Conservation (phyloP, 805 yeast species). For the Metschnikowia baotianmanensis region DNA sequence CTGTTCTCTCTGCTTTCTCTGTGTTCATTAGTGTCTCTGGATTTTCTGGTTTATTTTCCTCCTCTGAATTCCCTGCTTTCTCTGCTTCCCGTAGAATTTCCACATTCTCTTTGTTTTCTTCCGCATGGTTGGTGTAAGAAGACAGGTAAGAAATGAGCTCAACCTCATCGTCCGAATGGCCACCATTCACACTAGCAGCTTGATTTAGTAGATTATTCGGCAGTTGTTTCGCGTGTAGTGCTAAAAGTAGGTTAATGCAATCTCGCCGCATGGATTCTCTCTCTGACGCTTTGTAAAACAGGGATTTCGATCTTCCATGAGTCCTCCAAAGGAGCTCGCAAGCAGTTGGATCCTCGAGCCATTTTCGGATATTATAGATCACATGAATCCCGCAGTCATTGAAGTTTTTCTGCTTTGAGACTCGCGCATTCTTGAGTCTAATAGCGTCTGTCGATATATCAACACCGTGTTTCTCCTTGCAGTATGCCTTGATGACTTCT, state of each 20-base stretch:
- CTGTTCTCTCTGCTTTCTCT: too few relatives aligned
- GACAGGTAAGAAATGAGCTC: slow-evolving; percentile 20
- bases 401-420: slow-evolving; percentile 83
- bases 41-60: too few relatives aligned
- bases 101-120: neutral
- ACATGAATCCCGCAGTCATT: slow-evolving; percentile 96
- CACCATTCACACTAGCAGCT: slow-evolving; percentile 7
- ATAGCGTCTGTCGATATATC: slow-evolving; percentile 48
- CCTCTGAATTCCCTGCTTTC: too few relatives aligned
- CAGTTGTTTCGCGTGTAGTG: slow-evolving; percentile 16
- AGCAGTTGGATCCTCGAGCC: slow-evolving; percentile 47
- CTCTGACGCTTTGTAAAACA: slow-evolving; percentile 12
- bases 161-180: slow-evolving; percentile 22
- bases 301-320: slow-evolving; percentile 9
- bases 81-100: neutral
- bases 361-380: slow-evolving; percentile 64
- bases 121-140: slow-evolving; percentile 1
- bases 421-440: slow-evolving; percentile 47
- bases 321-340: slow-evolving; percentile 52
- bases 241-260: slow-evolving; percentile 15
- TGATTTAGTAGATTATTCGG: neutral
- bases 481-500: slow-evolving; percentile 63
- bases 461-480: slow-evolving; percentile 57
- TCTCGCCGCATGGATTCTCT: slow-evolving; percentile 13
- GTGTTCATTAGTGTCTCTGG: too few relatives aligned